Percentiles rank a stretch among this genome's conserved stretches.
These are phyloP conservation scores for Sporisorium reilianum DNA, from an alignment of 1,284 basidiomycete species.

Conservation along the genomic window DNA sequence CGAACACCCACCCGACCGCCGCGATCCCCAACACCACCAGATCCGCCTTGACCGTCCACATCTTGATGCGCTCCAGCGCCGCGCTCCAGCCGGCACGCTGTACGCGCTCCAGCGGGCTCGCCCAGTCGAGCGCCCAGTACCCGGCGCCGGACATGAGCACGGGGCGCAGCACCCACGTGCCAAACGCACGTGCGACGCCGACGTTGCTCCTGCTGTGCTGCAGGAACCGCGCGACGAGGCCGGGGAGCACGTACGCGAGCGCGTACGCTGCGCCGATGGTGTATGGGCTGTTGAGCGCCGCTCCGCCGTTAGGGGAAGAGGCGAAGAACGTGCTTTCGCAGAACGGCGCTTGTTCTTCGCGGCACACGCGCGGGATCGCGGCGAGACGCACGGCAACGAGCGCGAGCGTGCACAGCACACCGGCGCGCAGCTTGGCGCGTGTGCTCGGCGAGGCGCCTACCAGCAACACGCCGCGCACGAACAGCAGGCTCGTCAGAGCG, in stretches of 20 bases:
- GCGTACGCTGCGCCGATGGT: conserved; percentile 47
- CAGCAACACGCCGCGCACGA: conserved; percentile 27
- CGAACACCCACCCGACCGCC: conserved; percentile 55
- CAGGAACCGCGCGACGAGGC: conserved; percentile 37
- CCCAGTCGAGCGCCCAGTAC: conserved; percentile 63
- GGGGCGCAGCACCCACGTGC: conserved; percentile 58
- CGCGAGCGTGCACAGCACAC: conserved; percentile 78
- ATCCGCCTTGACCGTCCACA: conserved; percentile 42
- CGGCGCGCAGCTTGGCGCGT: conserved; percentile 80
- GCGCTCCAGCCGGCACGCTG: conserved; percentile 14
- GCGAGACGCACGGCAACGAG: conserved; percentile 81
- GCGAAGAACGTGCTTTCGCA: conserved; percentile 78
- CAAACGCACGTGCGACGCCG: conserved; percentile 52
- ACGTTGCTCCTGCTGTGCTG: conserved; percentile 48
- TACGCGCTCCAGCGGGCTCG: conserved; percentile 23
- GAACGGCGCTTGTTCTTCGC: conserved; percentile 91
- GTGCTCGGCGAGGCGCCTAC: conserved; percentile 65
- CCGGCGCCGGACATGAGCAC: conserved; percentile 57
- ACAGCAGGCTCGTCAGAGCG: conserved; percentile 71
- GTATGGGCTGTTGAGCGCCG: conserved; percentile 55
- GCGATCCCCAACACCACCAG: conserved; percentile 42
- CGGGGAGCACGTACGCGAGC: conserved; percentile 47
- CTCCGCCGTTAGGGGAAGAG: conserved; percentile 16
- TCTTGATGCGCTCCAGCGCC: conserved; percentile 47
- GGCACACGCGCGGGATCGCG: conserved; percentile 82